phyloP scores from a whole-genome alignment of 306 rosid genomes.

The Begonia loranthoides region DNA sequence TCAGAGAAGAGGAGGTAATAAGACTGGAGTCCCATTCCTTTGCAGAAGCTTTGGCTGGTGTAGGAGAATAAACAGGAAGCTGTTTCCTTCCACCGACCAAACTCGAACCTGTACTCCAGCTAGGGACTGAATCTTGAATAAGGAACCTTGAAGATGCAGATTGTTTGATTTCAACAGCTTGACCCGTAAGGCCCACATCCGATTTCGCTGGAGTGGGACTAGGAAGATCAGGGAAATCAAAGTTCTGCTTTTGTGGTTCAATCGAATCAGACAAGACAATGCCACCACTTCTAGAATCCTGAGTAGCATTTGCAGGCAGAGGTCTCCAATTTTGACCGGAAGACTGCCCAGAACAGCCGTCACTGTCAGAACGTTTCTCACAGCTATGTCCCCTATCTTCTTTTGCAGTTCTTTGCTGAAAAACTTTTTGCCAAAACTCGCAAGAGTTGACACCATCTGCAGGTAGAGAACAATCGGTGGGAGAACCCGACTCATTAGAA shows the following conservation, averaged over 20 bases:
- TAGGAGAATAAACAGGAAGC: conserved; percentile 22
- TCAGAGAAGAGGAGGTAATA: conserved; percentile 32
- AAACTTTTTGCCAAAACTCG: conserved; percentile 23
- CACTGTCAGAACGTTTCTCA: conserved; percentile 52
- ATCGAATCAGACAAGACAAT: conserved; percentile 23
- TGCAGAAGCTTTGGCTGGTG: conserved; percentile 26
- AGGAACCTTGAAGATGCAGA: conserved; percentile 26
- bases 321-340: conserved; percentile 53
- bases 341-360: conserved; percentile 65
- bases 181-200: conserved; percentile 7
- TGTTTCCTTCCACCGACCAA: conserved; percentile 25
- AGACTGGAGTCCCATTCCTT: conserved; percentile 51
- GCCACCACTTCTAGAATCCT: conserved; percentile 27
- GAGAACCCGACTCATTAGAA: background rate
- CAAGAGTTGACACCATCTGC: conserved; percentile 33
- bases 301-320: conserved; percentile 23
- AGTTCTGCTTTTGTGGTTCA: conserved; percentile 20
- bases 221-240: conserved; percentile 18
- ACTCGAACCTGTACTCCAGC: conserved; percentile 51
- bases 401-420: conserved; percentile 13
- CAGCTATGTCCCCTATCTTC: conserved; percentile 20
- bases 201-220: conserved; percentile 7
- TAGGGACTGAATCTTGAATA: conserved; percentile 34
- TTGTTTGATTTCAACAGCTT: conserved; percentile 18
- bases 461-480: conserved; percentile 16